phyloP scores from a whole-genome alignment of 2,329 filamentous ascomycete genomes.

The Fusarium cyanostomum region DNA sequence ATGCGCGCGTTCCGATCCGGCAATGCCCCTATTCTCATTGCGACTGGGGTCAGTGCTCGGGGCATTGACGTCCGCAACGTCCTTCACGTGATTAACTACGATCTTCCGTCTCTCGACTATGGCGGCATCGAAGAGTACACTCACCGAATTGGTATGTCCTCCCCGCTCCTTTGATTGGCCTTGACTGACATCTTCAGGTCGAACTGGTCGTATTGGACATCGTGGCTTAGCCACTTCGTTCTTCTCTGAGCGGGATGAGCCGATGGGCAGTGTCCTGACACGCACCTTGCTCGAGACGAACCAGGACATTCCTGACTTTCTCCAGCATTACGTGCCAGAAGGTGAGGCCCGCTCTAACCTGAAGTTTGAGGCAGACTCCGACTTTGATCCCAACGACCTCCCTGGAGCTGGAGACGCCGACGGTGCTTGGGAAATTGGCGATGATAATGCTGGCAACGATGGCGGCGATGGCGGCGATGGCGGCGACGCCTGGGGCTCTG shows the following conservation, averaged over 20 bases:
- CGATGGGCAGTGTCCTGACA: conserved; percentile 77
- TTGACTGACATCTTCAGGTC: conserved; percentile 62
- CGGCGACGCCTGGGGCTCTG: conserved; percentile 19
- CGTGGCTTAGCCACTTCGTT: conserved; percentile 88
- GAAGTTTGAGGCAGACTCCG: conserved; percentile 65
- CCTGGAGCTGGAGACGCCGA: conserved; percentile 41
- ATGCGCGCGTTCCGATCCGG: conserved; percentile 85
- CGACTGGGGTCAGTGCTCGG: conserved; percentile 87
- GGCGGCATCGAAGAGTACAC: conserved; percentile 95
- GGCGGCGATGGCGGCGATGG: conserved; percentile 30
- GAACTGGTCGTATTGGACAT: conserved; percentile 93
- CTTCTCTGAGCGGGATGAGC: conserved; percentile 80
- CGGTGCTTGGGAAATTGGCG: conserved; percentile 19
- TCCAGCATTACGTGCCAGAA: conserved; percentile 71
- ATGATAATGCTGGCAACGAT: conserved; percentile 20
- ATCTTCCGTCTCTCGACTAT: conserved; percentile 76
- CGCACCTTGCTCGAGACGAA: conserved; percentile 83
- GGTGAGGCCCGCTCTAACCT: conserved; percentile 57
- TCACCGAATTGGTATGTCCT: conserved; percentile 83
- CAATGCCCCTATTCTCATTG: conserved; percentile 79
- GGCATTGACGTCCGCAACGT: conserved; percentile 90
- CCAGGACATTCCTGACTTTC: conserved; percentile 84
- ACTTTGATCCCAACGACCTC: conserved; percentile 56
- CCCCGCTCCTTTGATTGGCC: not conserved
- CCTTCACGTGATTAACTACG: conserved; percentile 92